Evolutionary conservation across 768 basidiomycete species (phyloP).

Genomic region (Collybia sordida): DNA sequence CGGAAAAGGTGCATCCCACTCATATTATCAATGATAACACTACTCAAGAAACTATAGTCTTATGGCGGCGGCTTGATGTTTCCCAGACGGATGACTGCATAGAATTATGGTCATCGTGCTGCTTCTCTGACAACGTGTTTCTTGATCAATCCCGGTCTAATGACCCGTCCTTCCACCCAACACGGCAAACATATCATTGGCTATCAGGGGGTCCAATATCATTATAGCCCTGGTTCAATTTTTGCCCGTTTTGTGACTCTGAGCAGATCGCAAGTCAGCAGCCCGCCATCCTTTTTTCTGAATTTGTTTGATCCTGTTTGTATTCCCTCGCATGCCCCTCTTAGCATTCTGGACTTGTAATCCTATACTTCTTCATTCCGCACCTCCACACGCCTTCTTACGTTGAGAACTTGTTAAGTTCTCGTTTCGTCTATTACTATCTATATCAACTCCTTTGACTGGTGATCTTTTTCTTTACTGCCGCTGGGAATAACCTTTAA

Average conservation of each 20-base stretch:
- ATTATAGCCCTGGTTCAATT: too few relatives aligned
- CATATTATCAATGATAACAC: background rate
- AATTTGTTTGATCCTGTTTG: conserved; percentile 5
- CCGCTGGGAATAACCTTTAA: conserved; percentile 13
- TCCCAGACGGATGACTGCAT: background rate
- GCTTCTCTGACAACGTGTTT: too few relatives aligned
- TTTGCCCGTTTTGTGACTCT: too few relatives aligned
- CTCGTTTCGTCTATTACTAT: conserved; percentile 33
- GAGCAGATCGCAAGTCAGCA: background rate
- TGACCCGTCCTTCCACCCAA: background rate
- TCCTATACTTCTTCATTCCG: conserved; percentile 17
- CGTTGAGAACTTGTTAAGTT: conserved; percentile 13
- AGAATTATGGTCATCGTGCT: too few relatives aligned
- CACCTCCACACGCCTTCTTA: conserved; percentile 11
- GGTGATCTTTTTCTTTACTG: conserved; percentile 5
- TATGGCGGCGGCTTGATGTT: background rate
- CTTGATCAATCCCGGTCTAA: background rate
- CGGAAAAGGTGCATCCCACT: conserved; percentile 78
- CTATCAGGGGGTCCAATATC: too few relatives aligned
- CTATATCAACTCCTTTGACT: conserved; percentile 26
- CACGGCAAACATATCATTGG: background rate
- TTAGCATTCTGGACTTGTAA: conserved; percentile 37
- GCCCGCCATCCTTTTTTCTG: conserved; percentile 9
- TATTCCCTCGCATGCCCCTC: conserved; percentile 6
- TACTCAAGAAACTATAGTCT: background rate